Percentiles rank a stretch among this genome's conserved stretches.
Evolutionary conservation across 1,139 yeast genomes (phyloP).

Genomic region (Lodderomyces parapsilosis): DNA sequence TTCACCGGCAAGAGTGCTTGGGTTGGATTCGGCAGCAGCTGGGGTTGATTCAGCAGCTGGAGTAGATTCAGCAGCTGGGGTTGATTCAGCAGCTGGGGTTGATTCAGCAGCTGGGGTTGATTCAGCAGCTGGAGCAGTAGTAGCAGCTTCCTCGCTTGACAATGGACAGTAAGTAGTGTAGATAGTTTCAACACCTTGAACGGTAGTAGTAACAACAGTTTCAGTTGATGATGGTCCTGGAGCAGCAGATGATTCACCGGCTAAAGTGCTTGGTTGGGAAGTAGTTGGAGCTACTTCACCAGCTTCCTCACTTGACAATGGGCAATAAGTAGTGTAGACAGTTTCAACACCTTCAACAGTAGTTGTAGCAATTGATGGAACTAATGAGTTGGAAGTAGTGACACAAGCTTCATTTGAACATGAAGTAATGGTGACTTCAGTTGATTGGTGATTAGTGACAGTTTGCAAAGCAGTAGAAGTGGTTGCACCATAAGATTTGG

Average conservation of each 20-base stretch:
- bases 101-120: conserved; percentile 20
- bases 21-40: conserved; percentile 24
- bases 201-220: conserved; percentile 22
- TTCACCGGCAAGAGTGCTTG: conserved; percentile 16
- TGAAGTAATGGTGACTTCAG: conserved; percentile 42
- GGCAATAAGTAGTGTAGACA: conserved; percentile 50
- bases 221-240: conserved; percentile 21
- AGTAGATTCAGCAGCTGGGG: conserved; percentile 21
- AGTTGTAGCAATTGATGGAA: conserved; percentile 34
- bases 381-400: conserved; percentile 23
- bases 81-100: conserved; percentile 24
- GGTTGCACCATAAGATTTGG: conserved; percentile 20
- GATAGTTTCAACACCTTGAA: conserved; percentile 33
- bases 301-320: conserved; percentile 25
- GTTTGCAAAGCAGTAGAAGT: conserved; percentile 21
- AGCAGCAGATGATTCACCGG: conserved; percentile 23
- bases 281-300: conserved; percentile 17
- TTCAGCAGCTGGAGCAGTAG: conserved; percentile 17
- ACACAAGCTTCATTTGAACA: conserved; percentile 38
- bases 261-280: conserved; percentile 15
- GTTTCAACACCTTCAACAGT: conserved; percentile 45
- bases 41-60: conserved; percentile 21
- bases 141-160: conserved; percentile 15
- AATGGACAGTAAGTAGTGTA: conserved; percentile 48
- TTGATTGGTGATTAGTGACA: conserved; percentile 34